phyloP scores from a whole-genome alignment of 148 eudicot species.

The Cornus kousa region DNA sequence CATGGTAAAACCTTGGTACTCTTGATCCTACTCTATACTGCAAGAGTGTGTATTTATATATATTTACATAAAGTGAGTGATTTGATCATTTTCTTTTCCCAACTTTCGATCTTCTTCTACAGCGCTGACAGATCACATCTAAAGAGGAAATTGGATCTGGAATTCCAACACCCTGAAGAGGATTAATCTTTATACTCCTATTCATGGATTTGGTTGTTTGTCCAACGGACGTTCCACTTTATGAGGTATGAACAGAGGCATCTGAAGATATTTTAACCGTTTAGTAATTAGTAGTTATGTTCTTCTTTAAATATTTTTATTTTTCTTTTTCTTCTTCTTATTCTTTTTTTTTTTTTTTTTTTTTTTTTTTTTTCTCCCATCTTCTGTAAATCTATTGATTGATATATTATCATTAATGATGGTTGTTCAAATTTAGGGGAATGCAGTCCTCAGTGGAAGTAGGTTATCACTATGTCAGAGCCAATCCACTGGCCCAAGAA shows the following conservation, averaged over 20 bases:
- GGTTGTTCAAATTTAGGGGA: neutral
- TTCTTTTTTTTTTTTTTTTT: too few relatives aligned
- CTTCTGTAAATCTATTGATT: neutral
- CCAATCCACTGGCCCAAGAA: neutral
- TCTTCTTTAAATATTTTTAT: neutral
- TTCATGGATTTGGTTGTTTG: neutral
- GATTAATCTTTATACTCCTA: slow-evolving; percentile 22
- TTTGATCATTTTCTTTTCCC: neutral
- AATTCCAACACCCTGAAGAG: slow-evolving; percentile 79
- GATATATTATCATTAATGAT: neutral
- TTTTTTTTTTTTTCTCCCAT: too few relatives aligned
- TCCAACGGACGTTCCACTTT: neutral
- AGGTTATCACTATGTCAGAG: neutral
- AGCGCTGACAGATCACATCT: slow-evolving; percentile 95
- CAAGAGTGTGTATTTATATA: too few relatives aligned
- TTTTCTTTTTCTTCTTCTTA: neutral
- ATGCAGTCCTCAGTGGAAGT: slow-evolving; percentile 8
- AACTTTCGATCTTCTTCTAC: slow-evolving; percentile 18
- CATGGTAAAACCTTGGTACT: too few relatives aligned
- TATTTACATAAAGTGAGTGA: too few relatives aligned
- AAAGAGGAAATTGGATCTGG: slow-evolving; percentile 91
- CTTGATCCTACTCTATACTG: too few relatives aligned
- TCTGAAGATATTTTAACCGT: neutral
- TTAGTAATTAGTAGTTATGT: neutral
- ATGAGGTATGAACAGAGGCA: slow-evolving; percentile 3